A percentile compares a stretch with the other conserved stretches of the same genome.
These are phyloP conservation scores for Neofusicoccum cordaticola DNA, from an alignment of 2,329 filamentous ascomycete genomes.

Conservation along the genomic window DNA sequence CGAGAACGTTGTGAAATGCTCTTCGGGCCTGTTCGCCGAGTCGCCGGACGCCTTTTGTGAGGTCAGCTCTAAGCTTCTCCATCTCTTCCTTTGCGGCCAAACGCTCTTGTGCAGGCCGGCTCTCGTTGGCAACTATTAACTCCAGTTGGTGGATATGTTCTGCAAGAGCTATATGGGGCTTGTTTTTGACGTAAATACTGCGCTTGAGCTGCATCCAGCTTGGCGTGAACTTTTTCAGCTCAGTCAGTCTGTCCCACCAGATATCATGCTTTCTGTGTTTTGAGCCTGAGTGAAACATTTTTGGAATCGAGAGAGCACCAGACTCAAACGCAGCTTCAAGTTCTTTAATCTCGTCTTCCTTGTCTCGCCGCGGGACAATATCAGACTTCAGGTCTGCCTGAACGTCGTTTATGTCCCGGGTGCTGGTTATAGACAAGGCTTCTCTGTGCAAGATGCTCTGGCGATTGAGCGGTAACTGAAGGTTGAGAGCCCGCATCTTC, in stretches of 20 bases:
- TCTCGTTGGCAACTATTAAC: neutral
- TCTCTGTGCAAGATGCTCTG: constrained; percentile 7
- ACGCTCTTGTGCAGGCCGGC: neutral
- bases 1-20: neutral
- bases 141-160: neutral
- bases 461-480: neutral
- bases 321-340: neutral
- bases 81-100: neutral
- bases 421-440: neutral
- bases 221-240: neutral
- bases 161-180: neutral
- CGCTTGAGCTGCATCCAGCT: too few relatives aligned
- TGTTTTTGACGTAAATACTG: neutral
- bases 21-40: neutral
- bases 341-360: neutral
- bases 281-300: neutral
- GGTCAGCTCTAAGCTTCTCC: neutral
- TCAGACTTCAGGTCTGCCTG: neutral
- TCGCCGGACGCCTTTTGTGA: neutral
- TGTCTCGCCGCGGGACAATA: constrained; percentile 18
- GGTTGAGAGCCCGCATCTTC: neutral
- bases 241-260: neutral
- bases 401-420: neutral
- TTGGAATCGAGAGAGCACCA: neutral
- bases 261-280: neutral